Conservation (phyloP, 2,329 filamentous ascomycete species). For the Phyllosticta paracitricarpa region DNA sequence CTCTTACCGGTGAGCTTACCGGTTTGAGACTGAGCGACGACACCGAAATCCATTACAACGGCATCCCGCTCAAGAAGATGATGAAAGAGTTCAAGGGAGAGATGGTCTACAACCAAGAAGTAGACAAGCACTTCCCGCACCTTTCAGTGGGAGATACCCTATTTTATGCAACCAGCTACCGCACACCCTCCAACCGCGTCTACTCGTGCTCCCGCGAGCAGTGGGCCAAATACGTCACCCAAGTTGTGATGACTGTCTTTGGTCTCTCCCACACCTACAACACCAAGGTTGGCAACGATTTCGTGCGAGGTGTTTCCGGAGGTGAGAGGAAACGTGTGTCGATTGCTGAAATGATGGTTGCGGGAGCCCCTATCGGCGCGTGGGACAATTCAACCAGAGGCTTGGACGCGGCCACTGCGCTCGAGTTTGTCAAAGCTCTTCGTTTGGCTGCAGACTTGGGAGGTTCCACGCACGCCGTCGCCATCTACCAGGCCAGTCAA, state of each 20-base stretch:
- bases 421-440: slow-evolving; percentile 48
- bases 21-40: slow-evolving; percentile 44
- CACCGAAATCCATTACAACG: slow-evolving; percentile 50
- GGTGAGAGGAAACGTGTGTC: slow-evolving; percentile 51
- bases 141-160: slow-evolving; percentile 48
- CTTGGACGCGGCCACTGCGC: slow-evolving; percentile 36
- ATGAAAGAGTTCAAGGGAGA: slow-evolving; percentile 39
- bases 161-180: slow-evolving; percentile 44
- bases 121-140: slow-evolving; percentile 46
- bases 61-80: slow-evolving; percentile 30
- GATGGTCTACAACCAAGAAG: slow-evolving; percentile 37
- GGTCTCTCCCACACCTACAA: slow-evolving; percentile 46
- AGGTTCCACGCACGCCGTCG: slow-evolving; percentile 43
- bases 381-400: slow-evolving; percentile 39
- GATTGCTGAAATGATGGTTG: slow-evolving; percentile 39
- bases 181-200: slow-evolving; percentile 37
- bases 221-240: slow-evolving; percentile 34
- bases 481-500: slow-evolving; percentile 45
- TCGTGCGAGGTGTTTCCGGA: slow-evolving; percentile 51
- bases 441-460: slow-evolving; percentile 40
- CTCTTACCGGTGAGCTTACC: slow-evolving; percentile 49
- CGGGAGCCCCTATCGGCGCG: slow-evolving; percentile 28
- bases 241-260: slow-evolving; percentile 44
- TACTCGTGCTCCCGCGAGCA: slow-evolving; percentile 31
- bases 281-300: slow-evolving; percentile 48